Conservation (phyloP, 805 yeast species). For the Starmerella floris region DNA sequence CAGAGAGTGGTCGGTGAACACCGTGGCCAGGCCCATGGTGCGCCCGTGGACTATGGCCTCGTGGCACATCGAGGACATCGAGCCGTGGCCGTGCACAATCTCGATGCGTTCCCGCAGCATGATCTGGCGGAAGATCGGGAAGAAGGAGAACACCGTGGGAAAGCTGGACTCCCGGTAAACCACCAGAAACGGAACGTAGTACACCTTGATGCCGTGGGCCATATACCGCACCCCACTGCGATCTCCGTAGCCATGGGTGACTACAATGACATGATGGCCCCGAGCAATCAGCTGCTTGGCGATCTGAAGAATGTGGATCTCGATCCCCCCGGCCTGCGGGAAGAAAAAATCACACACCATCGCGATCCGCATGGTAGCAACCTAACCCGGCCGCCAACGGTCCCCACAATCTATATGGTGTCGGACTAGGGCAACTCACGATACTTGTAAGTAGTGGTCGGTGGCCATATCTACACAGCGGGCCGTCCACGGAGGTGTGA, state of each 20-base stretch:
- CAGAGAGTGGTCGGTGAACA: conserved; percentile 89
- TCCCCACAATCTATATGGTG: too few species aligned
- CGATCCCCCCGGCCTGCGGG: conserved; percentile 98
- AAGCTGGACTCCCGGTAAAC: conserved; percentile 73
- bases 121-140: conserved; percentile 75
- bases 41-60: conserved; percentile 87
- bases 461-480: too few species aligned
- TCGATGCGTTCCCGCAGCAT: conserved; percentile 74
- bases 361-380: conserved; percentile 20
- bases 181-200: conserved; percentile 71
- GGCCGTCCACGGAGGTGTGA: too few species aligned
- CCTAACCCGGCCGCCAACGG: background rate
- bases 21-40: conserved; percentile 83
- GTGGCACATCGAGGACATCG: conserved; percentile 71
- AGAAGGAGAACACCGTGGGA: conserved; percentile 79
- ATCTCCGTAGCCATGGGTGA: conserved; percentile 79
- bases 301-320: conserved; percentile 82
- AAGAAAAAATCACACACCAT: conserved; percentile 96
- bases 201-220: conserved; percentile 84
- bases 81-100: conserved; percentile 91
- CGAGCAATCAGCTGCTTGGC: conserved; percentile 60
- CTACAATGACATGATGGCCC: conserved; percentile 75
- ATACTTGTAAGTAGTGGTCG: too few species aligned
- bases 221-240: conserved; percentile 70
- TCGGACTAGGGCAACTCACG: too few species aligned